A percentile compares a stretch with the other conserved stretches of the same genome.
phyloP scores from a whole-genome alignment of 139 green algal genomes.

The Tetraselmis chui region DNA sequence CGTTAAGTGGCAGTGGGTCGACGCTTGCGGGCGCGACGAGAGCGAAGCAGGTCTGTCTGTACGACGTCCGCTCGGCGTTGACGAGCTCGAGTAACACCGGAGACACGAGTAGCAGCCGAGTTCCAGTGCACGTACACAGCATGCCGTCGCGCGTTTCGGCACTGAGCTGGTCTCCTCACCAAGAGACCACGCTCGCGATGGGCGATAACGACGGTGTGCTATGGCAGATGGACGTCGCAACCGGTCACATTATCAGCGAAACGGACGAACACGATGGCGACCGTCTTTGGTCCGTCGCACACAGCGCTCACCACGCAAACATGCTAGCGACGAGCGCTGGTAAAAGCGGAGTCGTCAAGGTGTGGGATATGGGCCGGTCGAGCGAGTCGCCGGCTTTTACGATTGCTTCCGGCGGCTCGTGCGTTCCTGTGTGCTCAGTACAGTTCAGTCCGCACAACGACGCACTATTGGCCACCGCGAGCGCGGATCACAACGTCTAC shows the following conservation, averaged over 20 bases:
- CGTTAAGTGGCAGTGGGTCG: neutral
- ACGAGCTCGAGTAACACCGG: no score
- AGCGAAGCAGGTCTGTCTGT: neutral
- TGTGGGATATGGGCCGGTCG: neutral
- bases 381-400: neutral
- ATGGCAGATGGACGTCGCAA: constrained; percentile 59
- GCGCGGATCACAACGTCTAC: constrained; percentile 68
- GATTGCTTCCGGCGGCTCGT: neutral
- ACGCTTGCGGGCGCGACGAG: neutral
- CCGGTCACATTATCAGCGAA: constrained; percentile 41
- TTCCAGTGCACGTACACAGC: neutral
- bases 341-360: neutral
- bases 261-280: constrained; percentile 67
- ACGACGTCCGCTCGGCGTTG: neutral
- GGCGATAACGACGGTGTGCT: constrained; percentile 75
- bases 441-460: constrained; percentile 56
- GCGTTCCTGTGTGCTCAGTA: constrained; percentile 68
- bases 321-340: constrained; percentile 67
- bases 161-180: constrained; percentile 11
- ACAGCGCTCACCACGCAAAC: constrained; percentile 39
- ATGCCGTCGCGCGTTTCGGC: neutral
- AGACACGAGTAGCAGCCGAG: neutral
- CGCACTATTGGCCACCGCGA: constrained; percentile 75
- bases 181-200: constrained; percentile 50
- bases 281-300: constrained; percentile 86